Evolutionary conservation across 2,329 filamentous ascomycete genomes (phyloP).

Genomic region (Juglanconis oblonga): DNA sequence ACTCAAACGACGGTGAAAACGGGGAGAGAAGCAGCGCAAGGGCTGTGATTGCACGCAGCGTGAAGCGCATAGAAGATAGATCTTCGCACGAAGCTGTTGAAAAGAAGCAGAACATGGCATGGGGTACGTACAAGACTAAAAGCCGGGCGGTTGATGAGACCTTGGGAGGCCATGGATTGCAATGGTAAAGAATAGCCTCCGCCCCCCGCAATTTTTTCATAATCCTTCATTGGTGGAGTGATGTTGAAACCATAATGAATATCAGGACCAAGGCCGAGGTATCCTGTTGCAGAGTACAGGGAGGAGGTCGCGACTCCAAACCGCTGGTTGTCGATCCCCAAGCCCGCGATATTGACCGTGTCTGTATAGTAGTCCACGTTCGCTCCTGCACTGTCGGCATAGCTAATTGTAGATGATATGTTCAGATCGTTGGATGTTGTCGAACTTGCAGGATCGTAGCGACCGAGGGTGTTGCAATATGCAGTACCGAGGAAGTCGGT

Average conservation of each 20-base stretch:
- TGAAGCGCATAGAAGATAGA: no score
- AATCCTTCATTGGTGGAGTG: neutral
- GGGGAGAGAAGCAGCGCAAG: neutral
- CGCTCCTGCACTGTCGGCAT: neutral
- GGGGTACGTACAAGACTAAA: neutral
- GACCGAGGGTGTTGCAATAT: neutral
- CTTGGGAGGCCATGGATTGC: neutral
- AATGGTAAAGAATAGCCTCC: neutral
- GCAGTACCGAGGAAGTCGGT: neutral
- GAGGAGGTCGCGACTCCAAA: neutral
- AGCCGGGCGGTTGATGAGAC: neutral
- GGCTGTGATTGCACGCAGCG: no score
- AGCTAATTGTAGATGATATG: neutral
- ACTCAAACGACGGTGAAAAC: neutral
- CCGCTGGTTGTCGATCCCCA: neutral
- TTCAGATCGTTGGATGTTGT: neutral
- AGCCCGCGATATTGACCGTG: neutral
- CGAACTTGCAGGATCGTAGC: neutral
- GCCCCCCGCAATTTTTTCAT: no score
- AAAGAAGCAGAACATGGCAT: neutral
- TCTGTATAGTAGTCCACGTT: neutral
- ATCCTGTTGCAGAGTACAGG: neutral
- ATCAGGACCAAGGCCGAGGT: neutral
- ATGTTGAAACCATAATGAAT: neutral
- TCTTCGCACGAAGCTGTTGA: no score